Percentiles rank a stretch among this genome's conserved stretches.
Evolutionary conservation across 768 basidiomycete genomes (phyloP).

Genomic region (Sporobolomyces phaffii): DNA sequence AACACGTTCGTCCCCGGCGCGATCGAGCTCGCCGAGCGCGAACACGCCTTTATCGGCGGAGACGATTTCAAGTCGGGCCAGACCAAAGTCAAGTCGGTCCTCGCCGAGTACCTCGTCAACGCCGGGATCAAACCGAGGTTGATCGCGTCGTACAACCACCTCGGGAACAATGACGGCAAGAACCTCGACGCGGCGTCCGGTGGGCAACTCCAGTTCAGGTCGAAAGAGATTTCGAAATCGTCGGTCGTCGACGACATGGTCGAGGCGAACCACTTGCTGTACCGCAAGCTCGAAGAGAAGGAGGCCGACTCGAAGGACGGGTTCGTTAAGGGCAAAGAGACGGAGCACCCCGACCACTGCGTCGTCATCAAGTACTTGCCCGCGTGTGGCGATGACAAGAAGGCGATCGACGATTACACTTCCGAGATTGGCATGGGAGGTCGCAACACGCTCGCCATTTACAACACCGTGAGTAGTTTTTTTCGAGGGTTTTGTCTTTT

Average conservation of each 20-base stretch:
- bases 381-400: conserved; percentile 93
- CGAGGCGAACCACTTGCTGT: conserved; percentile 69
- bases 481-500: conserved; percentile 1
- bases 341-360: conserved; percentile 95
- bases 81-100: conserved; percentile 83
- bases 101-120: conserved; percentile 97
- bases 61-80: conserved; percentile 98
- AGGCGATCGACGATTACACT: conserved; percentile 99
- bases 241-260: conserved; percentile 99
- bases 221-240: conserved; percentile 97
- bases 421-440: conserved; percentile 97
- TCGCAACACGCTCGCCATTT: conserved; percentile 71
- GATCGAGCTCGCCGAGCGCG: conserved; percentile 81
- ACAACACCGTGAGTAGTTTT: conserved; percentile 49
- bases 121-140: conserved; percentile 95
- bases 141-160: conserved; percentile 96
- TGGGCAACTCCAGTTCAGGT: conserved; percentile 83
- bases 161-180: conserved; percentile 91
- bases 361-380: conserved; percentile 57
- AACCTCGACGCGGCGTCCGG: conserved; percentile 80
- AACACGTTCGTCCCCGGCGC: conserved; percentile 98
- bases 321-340: conserved; percentile 47
- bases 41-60: conserved; percentile 88
- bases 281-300: conserved; percentile 58
- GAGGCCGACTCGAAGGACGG: conserved; percentile 49